A percentile compares a stretch with the other conserved stretches of the same genome.
phyloP scores from a whole-genome alignment of 768 basidiomycete genomes.

The Collybia sordida region DNA sequence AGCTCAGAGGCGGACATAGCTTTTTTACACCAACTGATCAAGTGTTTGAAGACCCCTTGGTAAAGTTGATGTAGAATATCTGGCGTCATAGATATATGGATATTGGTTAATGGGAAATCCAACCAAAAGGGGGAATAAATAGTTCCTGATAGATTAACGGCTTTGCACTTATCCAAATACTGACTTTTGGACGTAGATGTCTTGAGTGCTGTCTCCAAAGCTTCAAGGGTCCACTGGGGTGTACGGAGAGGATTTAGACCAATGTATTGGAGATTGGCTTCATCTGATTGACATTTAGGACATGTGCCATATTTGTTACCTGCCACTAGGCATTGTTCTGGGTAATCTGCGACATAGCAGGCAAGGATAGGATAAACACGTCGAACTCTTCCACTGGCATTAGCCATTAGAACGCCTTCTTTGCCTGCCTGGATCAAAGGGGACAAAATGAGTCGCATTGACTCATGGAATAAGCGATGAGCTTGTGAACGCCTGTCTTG shows the following conservation, averaged over 20 bases:
- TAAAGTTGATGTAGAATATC: neutral
- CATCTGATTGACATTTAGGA: constrained; percentile 19
- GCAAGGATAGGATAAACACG: constrained; percentile 34
- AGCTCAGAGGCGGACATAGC: neutral
- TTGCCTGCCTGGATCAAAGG: constrained; percentile 25
- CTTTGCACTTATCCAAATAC: constrained; percentile 8
- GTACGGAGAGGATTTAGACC: constrained; percentile 3
- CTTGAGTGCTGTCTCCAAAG: constrained; percentile 22
- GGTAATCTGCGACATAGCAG: constrained; percentile 21
- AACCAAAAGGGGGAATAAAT: neutral
- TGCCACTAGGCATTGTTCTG: constrained; percentile 41
- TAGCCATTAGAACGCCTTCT: constrained; percentile 13
- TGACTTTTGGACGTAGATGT: constrained; percentile 8
- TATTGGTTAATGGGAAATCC: neutral
- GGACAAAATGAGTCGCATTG: constrained; percentile 24
- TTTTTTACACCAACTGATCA: neutral
- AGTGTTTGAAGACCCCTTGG: constrained; percentile 26
- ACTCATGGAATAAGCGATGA: constrained; percentile 35
- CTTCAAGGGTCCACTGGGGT: constrained; percentile 4
- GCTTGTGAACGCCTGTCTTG: constrained; percentile 20
- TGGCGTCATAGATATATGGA: neutral
- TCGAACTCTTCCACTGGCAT: constrained; percentile 32
- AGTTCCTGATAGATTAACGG: neutral
- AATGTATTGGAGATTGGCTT: constrained; percentile 15
- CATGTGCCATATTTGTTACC: constrained; percentile 23